Base-by-base conservation (phyloP, 306 rosid genomes). In the Mimosa bimucronata region DNA sequence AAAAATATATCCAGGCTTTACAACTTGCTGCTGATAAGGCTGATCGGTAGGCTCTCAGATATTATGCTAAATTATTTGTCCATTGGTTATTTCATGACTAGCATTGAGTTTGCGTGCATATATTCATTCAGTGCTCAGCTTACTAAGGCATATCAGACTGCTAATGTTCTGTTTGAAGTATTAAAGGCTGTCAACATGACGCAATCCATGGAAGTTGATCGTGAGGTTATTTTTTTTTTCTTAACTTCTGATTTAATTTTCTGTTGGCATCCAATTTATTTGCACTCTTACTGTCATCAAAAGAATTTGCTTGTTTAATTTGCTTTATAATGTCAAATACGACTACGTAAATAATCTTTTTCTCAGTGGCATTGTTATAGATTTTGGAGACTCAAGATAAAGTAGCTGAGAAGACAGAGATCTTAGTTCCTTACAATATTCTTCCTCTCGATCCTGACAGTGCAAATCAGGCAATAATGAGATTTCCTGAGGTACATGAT, bases 381-480 rank as follows among this genome's bases (percentile, higher is more conserved):
- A 92, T 95, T 85, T 84, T 92, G 92, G 98, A 95, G 82, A 92
- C 97, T 78, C 98, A 95, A 79, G 92, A 84, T 87, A 92, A 95
- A 87, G 98, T 95, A 85, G 94, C 97, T 26, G 97, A 92, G 86
- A 95, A 95, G 87, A 91, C 98, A 30, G 91, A 92, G 91, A 89
- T 92, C n/a, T 89, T 85, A 79, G 94, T 91, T 74, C 98, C 98
- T 31, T 95, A 85, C 87, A 95, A 95, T 84, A 95, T 95, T 88
- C 98, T 95, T 89, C 98, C 98, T 64, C 97, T 95, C 75, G 98
- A 95, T 89, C 98, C 97, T 80, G 98, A 95, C 76, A 95, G 98
- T 87, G 91, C 90, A 74, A 89, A 90, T 79, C 98, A 95, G 85
- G 94, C 98, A 52, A 91, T 95, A 83, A 95, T 92, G 98, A 91